Evolutionary conservation across 768 basidiomycete species (phyloP).

Genomic region (Collybia nuda): DNA sequence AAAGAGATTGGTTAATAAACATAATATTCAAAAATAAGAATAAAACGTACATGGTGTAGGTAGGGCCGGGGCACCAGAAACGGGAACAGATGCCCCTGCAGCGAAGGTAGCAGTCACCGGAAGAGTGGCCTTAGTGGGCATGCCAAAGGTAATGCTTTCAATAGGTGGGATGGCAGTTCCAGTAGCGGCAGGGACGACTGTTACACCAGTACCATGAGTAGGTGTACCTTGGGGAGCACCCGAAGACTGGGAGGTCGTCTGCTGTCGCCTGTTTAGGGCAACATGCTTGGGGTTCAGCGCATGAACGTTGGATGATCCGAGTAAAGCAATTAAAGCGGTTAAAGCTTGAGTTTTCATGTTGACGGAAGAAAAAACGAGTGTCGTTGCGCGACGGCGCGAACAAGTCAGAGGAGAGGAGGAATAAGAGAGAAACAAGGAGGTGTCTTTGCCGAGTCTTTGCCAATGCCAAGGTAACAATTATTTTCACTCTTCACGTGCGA

Average conservation of each 20-base stretch:
- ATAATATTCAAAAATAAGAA: conserved; percentile 1
- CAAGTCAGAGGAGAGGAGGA: conserved; percentile 7
- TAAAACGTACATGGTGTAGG: conserved; percentile 58
- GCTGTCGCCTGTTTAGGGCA: not conserved
- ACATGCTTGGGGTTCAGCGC: conserved; percentile 16
- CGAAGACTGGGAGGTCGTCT: not conserved
- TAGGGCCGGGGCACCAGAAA: conserved; percentile 64
- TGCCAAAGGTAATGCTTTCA: conserved; percentile 58
- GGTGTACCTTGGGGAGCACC: conserved; percentile 1
- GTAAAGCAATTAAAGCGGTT: conserved; percentile 11
- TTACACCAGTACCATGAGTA: conserved; percentile 17
- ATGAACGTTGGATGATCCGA: conserved; percentile 22
- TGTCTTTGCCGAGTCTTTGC: not conserved
- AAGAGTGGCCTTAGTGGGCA: conserved; percentile 52
- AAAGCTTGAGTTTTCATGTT: conserved; percentile 15
- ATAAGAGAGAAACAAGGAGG: conserved; percentile 3
- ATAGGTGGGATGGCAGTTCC: conserved; percentile 58
- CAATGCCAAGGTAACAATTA: not conserved
- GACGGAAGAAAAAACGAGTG: conserved; percentile 14
- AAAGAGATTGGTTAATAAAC: not conserved
- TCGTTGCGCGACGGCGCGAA: conserved; percentile 13
- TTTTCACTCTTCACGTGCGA: not conserved
- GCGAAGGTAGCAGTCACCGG: conserved; percentile 52
- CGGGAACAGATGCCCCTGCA: conserved; percentile 60
- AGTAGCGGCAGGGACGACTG: conserved; percentile 48